Evolutionary conservation across 2,329 filamentous ascomycete genomes (phyloP).

Genomic region (Sordariomycetes sp.): DNA sequence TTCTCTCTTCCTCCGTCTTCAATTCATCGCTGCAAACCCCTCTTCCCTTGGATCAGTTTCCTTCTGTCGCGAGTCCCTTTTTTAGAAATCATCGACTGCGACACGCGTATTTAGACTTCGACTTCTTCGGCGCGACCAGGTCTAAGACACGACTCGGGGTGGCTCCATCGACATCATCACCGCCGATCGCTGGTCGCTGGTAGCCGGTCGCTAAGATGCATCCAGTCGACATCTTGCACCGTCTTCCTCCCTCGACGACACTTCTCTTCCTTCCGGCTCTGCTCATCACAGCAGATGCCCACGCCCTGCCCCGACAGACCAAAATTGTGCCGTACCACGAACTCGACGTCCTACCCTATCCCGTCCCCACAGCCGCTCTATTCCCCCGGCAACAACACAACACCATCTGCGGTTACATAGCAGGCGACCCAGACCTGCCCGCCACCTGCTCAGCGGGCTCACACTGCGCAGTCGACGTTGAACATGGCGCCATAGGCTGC

Average conservation of each 20-base stretch:
- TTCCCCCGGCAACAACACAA: constrained; percentile 34
- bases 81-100: too few species aligned
- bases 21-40: too few species aligned
- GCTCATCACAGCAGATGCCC: constrained; percentile 20
- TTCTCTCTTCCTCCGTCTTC: too few species aligned
- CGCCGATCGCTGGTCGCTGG: too few species aligned
- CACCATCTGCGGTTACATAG: constrained; percentile 50
- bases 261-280: constrained; percentile 23
- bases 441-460: constrained; percentile 49
- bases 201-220: too few species aligned
- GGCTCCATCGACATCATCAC: background rate
- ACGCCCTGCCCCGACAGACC: constrained; percentile 31
- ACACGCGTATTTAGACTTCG: too few species aligned
- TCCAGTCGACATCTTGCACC: constrained; percentile 3
- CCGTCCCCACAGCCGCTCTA: constrained; percentile 12
- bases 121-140: too few species aligned
- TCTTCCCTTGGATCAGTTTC: too few species aligned
- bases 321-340: constrained; percentile 23
- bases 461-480: constrained; percentile 45
- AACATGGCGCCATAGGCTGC: constrained; percentile 42
- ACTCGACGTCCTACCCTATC: constrained; percentile 29
- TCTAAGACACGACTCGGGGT: too few species aligned
- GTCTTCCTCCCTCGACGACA: constrained; percentile 23
- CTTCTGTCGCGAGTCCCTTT: too few species aligned
- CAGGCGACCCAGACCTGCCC: constrained; percentile 38